Base-by-base conservation (phyloP, 2,329 filamentous ascomycete genomes). In the Cephalotrichum gorgonifer region DNA sequence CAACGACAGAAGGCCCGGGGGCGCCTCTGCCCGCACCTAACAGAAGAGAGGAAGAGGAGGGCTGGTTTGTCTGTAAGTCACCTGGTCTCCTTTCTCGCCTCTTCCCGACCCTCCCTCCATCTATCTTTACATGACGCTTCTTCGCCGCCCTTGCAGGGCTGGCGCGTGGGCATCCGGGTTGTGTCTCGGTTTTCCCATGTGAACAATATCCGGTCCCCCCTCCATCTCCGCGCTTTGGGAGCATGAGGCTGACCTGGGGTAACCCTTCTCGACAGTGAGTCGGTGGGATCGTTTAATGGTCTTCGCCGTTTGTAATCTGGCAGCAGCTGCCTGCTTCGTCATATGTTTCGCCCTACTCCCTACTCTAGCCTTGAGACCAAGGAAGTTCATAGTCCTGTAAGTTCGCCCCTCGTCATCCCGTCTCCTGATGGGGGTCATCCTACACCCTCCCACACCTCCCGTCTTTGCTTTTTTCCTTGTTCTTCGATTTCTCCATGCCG, bases 371-470 rank as follows among this genome's bases (percentile, higher is more conserved):
- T 68, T 88, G 55, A 83, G 78, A 64, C 90, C 91, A 57, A 81
- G 86, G 68, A 98, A 97, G 75, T 96, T 98, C 74, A 90, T 91
- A 49, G 89, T 95, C 56, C 68, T 97, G 93, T 97, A 82, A 86
- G 91, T 91, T 54, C 56, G 56, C 54, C 50, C 47, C 12, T 11
- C 7, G n/a, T 20, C 35, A 8, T 20, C n/a, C 4, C 11, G 15
- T 5, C 33, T 4, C 17, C 15, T 7, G 35, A 7, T 20, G 7
- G 35, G 35, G 5, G 11, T 39, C 17, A 39, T 20, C 22, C 35
- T 39, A 39, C 35, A 20, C 35, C 47, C 20, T 22, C 30, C 52
- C 54, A 51, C 55, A 45, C 28, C n/a, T 39, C 22, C 17, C 42
- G 27, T 53, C 43, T 52, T 51, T 51, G 53, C 51, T 47, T 46